phyloP scores from a whole-genome alignment of 495 filamentous ascomycete species.

The Neurospora tetrasperma region DNA sequence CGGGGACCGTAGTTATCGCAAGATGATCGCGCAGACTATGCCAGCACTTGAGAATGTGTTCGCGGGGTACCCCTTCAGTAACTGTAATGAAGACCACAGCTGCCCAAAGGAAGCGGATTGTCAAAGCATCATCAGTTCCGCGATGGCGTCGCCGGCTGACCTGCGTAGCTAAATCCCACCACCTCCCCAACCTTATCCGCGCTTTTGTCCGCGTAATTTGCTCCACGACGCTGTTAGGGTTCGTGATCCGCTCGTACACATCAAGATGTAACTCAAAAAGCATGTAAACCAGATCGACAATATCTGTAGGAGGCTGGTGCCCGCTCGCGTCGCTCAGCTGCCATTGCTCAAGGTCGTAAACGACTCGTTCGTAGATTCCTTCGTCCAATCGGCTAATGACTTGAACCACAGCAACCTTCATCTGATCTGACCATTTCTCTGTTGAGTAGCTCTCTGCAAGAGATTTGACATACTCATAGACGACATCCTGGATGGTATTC shows the following conservation, averaged over 20 bases:
- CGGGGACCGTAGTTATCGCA: slow-evolving; percentile 21
- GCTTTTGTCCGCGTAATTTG: slow-evolving; percentile 47
- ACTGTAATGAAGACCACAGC: slow-evolving; percentile 65
- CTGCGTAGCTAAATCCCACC: slow-evolving; percentile 61
- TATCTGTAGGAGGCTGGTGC: slow-evolving; percentile 12
- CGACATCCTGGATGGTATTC: slow-evolving; percentile 51
- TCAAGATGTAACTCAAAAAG: slow-evolving; percentile 88
- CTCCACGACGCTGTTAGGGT: slow-evolving; percentile 60
- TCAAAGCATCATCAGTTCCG: slow-evolving; percentile 35
- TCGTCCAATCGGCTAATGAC: slow-evolving; percentile 59
- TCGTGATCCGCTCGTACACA: slow-evolving; percentile 65
- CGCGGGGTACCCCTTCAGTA: slow-evolving; percentile 54
- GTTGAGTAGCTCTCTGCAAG: slow-evolving; percentile 52
- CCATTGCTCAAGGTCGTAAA: slow-evolving; percentile 32
- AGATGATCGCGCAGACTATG: slow-evolving; percentile 48
- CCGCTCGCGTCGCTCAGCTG: slow-evolving; percentile 13
- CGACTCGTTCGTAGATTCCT: slow-evolving; percentile 48
- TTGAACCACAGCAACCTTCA: slow-evolving; percentile 63
- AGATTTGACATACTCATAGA: slow-evolving; percentile 53
- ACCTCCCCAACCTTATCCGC: slow-evolving; percentile 60
- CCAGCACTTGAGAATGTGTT: slow-evolving; percentile 73
- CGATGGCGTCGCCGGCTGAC: slow-evolving; percentile 37
- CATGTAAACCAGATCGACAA: slow-evolving; percentile 57
- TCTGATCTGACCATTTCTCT: slow-evolving; percentile 57
- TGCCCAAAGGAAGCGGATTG: slow-evolving; percentile 71